Percentiles rank a stretch among this genome's conserved stretches.
Conservation (phyloP, 1,284 basidiomycete genomes). For the Puccinia coronata region DNA sequence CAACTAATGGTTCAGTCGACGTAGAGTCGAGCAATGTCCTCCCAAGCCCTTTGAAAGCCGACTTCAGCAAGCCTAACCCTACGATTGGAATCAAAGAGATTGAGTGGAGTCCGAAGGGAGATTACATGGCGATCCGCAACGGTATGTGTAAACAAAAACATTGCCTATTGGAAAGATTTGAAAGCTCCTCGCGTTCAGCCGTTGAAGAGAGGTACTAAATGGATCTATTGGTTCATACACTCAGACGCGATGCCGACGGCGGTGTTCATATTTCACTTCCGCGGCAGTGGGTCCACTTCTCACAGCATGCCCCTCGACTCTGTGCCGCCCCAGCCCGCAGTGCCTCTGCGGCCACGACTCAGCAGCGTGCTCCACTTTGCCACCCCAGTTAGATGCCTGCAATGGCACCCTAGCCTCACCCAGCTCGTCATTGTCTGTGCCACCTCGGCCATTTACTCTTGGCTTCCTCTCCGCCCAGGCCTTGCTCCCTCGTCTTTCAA, state of each 20-base stretch:
- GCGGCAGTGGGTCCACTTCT: background rate
- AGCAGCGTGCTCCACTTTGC: slow-evolving; percentile 19
- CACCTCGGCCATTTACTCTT: slow-evolving; percentile 36
- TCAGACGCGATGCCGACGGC: slow-evolving; percentile 32
- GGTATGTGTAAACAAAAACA: background rate
- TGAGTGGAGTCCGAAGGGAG: slow-evolving; percentile 38
- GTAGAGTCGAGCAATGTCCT: background rate
- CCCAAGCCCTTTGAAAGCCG: slow-evolving; percentile 23
- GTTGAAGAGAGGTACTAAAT: background rate
- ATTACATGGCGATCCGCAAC: slow-evolving; percentile 39
- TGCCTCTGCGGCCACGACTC: slow-evolving; percentile 30
- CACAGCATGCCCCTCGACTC: background rate
- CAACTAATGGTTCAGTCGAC: slow-evolving; percentile 11
- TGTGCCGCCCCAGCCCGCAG: background rate
- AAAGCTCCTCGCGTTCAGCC: background rate
- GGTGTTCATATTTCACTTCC: slow-evolving; percentile 31
- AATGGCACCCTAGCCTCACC: slow-evolving; percentile 33
- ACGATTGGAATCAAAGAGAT: slow-evolving; percentile 37
- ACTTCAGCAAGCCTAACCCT: slow-evolving; percentile 43
- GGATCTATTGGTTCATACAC: background rate
- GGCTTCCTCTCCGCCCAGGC: slow-evolving; percentile 31
- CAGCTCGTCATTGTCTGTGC: slow-evolving; percentile 25
- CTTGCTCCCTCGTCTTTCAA: background rate
- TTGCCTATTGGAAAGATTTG: background rate
- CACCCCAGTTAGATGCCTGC: slow-evolving; percentile 25